These are phyloP conservation scores for Amanita pseudoporphyria DNA, from an alignment of 768 basidiomycete species.

Conservation along the genomic window DNA sequence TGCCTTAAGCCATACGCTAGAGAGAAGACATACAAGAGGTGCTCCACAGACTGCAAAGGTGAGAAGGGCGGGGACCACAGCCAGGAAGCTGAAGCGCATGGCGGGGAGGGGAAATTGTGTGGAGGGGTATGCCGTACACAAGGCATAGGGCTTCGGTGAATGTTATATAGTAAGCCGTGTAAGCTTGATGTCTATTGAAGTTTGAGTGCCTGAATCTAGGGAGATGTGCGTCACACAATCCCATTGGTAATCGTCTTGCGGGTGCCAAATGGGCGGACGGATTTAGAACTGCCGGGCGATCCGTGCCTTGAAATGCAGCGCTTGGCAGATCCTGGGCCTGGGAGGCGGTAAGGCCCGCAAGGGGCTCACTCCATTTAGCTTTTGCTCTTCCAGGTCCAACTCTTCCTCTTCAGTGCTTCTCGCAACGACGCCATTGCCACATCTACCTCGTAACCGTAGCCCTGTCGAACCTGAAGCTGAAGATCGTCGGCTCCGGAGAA, in stretches of 20 bases:
- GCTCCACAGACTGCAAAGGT: background rate
- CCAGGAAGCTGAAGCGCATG: background rate
- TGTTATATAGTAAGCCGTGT: background rate
- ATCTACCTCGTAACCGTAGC: background rate
- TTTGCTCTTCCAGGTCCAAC: too few species aligned
- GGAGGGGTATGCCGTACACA: background rate
- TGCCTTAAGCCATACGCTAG: too few species aligned
- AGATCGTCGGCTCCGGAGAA: conserved; percentile 6
- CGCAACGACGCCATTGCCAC: too few species aligned
- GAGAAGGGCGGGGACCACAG: background rate
- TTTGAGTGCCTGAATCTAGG: conserved; percentile 1
- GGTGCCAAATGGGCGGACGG: too few species aligned
- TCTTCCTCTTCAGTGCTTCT: too few species aligned
- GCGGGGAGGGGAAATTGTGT: background rate
- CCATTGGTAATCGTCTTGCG: background rate
- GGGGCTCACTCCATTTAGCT: too few species aligned
- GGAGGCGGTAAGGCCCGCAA: too few species aligned
- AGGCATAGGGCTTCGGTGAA: background rate
- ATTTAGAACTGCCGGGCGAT: too few species aligned
- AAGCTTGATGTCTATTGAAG: background rate
- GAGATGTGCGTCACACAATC: background rate
- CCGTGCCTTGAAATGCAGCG: background rate
- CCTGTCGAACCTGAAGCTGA: background rate
- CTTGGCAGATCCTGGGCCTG: background rate
- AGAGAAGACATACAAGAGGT: background rate